Evolutionary conservation across 1,284 basidiomycete species (phyloP).

Genomic region (Ustilago cynodontis): DNA sequence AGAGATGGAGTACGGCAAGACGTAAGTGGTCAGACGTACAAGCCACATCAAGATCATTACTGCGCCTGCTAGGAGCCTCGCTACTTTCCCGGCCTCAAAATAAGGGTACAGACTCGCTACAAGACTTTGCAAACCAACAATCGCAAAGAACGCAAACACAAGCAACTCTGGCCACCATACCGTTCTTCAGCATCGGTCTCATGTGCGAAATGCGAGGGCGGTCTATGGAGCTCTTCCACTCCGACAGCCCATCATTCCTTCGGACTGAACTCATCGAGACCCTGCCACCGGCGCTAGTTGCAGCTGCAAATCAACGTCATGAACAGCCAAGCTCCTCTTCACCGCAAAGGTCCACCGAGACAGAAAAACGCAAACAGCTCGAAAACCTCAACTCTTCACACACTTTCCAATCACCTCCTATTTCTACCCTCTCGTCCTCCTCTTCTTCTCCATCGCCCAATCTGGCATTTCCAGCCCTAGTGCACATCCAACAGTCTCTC

Average conservation of each 20-base stretch:
- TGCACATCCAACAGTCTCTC: slow-evolving; percentile 31
- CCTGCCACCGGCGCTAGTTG: slow-evolving; percentile 27
- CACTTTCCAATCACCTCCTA: not conserved
- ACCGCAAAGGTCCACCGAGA: slow-evolving; percentile 1
- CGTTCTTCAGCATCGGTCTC: slow-evolving; percentile 49
- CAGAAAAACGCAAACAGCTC: slow-evolving; percentile 32
- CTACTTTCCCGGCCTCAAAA: not conserved
- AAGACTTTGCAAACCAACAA: slow-evolving; percentile 17
- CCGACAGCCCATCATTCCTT: slow-evolving; percentile 6
- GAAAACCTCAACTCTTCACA: slow-evolving; percentile 29
- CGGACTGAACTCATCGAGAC: slow-evolving; percentile 21
- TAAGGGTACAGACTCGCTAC: not conserved
- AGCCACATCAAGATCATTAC: slow-evolving; percentile 28
- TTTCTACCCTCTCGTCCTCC: not conserved
- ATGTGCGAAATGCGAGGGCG: slow-evolving; percentile 47
- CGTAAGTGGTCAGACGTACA: slow-evolving; percentile 46
- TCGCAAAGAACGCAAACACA: slow-evolving; percentile 12
- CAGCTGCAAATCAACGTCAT: slow-evolving; percentile 7
- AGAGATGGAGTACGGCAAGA: slow-evolving; percentile 44
- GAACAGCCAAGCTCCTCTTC: not conserved
- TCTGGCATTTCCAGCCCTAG: slow-evolving; percentile 27
- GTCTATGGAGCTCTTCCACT: slow-evolving; percentile 10
- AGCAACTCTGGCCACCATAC: slow-evolving; percentile 22
- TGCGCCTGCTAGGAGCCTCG: slow-evolving; percentile 33
- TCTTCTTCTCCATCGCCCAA: slow-evolving; percentile 10